A percentile compares a stretch with the other conserved stretches of the same genome.
Conservation (phyloP, 352 stramenopile species). For the Phytopythium oedochilum region DNA sequence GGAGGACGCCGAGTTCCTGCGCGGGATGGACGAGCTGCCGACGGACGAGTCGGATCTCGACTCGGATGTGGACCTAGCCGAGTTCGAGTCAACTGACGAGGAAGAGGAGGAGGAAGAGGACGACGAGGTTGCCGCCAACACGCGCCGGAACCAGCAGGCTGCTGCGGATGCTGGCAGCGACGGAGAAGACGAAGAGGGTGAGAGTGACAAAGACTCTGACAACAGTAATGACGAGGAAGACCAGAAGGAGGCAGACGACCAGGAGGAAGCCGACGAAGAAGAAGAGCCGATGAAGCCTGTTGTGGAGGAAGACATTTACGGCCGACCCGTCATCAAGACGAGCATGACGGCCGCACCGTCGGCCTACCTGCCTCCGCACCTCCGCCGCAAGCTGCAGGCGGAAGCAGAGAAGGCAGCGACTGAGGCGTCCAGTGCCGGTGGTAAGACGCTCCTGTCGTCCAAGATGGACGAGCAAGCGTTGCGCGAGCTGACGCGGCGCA, state of each 20-base stretch:
- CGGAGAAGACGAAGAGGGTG: slow-evolving; percentile 14
- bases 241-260: slow-evolving; percentile 3
- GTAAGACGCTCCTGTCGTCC: slow-evolving; percentile 19
- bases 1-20: slow-evolving; percentile 80
- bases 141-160: slow-evolving; percentile 42
- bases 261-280: slow-evolving; percentile 20
- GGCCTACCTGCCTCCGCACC: slow-evolving; percentile 83
- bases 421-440: slow-evolving; percentile 13
- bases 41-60: slow-evolving; percentile 80
- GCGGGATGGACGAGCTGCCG: slow-evolving; percentile 79
- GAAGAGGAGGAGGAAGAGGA: slow-evolving; percentile 34
- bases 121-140: slow-evolving; percentile 49
- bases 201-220: slow-evolving; percentile 13
- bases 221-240: slow-evolving; percentile 10
- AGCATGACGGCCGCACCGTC: slow-evolving; percentile 33
- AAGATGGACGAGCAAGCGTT: slow-evolving; percentile 73
- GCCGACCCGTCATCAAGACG: slow-evolving; percentile 57
- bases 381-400: slow-evolving; percentile 66
- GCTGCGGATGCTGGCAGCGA: slow-evolving; percentile 13
- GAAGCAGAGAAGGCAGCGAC: slow-evolving; percentile 28
- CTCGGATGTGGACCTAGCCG: slow-evolving; percentile 53
- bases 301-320: slow-evolving; percentile 82
- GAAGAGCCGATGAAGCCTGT: slow-evolving; percentile 15
- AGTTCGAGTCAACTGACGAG: slow-evolving; percentile 65
- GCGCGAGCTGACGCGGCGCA: slow-evolving; percentile 57